These are phyloP conservation scores for Cyclostephanos invisitatus DNA, from an alignment of 108 stramenopile genomes.

Conservation along the genomic window DNA sequence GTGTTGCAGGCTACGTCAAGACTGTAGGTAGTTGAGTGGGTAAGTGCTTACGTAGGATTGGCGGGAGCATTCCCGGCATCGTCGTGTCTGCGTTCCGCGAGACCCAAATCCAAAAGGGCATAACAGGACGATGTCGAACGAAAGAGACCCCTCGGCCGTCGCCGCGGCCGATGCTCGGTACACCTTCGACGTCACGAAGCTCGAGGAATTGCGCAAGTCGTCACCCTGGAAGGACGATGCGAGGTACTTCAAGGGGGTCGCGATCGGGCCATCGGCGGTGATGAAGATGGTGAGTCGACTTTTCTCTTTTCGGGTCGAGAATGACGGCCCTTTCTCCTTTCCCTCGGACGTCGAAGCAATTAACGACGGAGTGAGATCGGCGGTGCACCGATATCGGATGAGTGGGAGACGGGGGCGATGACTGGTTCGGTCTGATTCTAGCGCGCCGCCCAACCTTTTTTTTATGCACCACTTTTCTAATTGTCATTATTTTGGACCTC, in stretches of 20 bases:
- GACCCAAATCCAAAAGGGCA: no score
- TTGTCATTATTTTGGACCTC: constrained; percentile 2
- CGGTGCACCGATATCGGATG: no score
- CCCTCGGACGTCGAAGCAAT: no score
- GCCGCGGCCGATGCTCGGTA: constrained; percentile 13
- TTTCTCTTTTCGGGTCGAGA: no score
- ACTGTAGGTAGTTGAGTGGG: no score
- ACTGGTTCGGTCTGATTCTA: not conserved
- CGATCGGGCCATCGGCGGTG: constrained; percentile 73
- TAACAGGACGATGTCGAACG: no score
- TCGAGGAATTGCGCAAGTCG: constrained; percentile 50
- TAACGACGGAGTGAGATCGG: no score
- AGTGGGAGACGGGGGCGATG: not conserved
- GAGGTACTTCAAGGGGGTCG: constrained; percentile 62
- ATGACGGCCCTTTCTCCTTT: no score
- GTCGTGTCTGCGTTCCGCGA: no score
- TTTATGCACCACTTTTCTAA: not conserved
- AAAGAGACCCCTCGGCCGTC: not conserved
- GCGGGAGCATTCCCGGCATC: no score
- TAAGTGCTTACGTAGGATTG: no score
- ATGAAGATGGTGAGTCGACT: constrained; percentile 67
- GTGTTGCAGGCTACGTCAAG: no score
- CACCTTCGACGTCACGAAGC: constrained; percentile 48
- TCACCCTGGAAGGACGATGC: constrained; percentile 76
- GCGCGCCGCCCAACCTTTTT: not conserved